These are phyloP conservation scores for Hypoxylon sp. DNA, from an alignment of 2,329 filamentous ascomycete genomes.

Conservation along the genomic window DNA sequence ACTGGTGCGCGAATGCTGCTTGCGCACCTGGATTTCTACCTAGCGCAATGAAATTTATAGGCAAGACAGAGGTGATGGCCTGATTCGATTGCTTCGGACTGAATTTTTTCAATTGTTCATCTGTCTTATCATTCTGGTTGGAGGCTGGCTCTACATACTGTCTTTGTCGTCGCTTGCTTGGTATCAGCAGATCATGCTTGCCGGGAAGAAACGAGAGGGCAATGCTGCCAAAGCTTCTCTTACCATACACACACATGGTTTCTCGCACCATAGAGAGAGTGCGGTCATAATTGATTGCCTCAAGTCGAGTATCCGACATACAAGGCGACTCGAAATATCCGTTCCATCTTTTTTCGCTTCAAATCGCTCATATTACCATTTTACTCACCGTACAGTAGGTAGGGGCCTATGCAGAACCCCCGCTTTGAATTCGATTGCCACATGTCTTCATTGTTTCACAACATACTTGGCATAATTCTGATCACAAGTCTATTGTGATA, in stretches of 20 bases:
- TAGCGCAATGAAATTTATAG: conserved; percentile 17
- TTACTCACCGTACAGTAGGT: conserved; percentile 1
- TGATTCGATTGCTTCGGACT: conserved; percentile 21
- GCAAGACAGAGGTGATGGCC: conserved; percentile 9
- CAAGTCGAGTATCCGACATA: not conserved
- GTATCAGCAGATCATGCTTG: conserved; percentile 22
- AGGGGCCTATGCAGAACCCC: conserved; percentile 21
- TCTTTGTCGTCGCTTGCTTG: conserved; percentile 8
- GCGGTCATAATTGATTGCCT: not conserved
- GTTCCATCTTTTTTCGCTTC: not conserved
- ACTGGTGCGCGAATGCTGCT: conserved; percentile 47
- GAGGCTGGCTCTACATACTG: conserved; percentile 1
- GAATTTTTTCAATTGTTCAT: conserved; percentile 18
- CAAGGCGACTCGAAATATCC: not conserved
- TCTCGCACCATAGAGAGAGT: not conserved
- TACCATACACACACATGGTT: not conserved
- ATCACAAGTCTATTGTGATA: conserved; percentile 13
- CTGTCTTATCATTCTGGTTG: conserved; percentile 10
- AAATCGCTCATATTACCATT: not conserved
- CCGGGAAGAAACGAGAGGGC: conserved; percentile 6
- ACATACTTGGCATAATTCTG: conserved; percentile 30
- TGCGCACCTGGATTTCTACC: conserved; percentile 40
- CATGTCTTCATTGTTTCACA: conserved; percentile 29
- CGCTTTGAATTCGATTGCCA: conserved; percentile 20
- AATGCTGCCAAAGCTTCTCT: not conserved